Percentiles rank a stretch among this genome's conserved stretches.
phyloP scores from a whole-genome alignment of 163 green algal genomes.

The Coccomyxa subellipsoidea region DNA sequence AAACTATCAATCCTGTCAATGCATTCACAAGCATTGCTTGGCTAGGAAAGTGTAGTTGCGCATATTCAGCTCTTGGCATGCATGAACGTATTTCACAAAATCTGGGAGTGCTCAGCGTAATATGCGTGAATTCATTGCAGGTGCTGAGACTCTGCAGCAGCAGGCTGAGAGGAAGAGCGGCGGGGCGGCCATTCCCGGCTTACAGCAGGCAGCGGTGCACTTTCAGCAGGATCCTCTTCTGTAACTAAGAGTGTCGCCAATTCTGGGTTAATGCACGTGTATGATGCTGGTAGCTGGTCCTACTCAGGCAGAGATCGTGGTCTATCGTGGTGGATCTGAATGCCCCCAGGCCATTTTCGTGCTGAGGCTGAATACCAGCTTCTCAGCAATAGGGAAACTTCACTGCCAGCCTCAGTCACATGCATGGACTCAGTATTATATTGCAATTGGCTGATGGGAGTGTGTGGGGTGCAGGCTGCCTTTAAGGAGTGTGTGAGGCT shows the following conservation, averaged over 20 bases:
- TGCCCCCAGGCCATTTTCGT: too few species aligned
- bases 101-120: too few species aligned
- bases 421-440: not conserved
- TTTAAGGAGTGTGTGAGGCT: not conserved
- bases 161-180: conserved; percentile 35
- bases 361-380: too few species aligned
- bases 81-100: too few species aligned
- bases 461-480: conserved; percentile 2
- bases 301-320: too few species aligned
- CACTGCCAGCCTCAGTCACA: not conserved
- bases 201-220: conserved; percentile 27
- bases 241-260: not conserved
- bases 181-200: conserved; percentile 19
- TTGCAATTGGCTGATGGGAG: not conserved
- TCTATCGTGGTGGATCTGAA: too few species aligned
- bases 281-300: too few species aligned
- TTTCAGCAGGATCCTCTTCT: not conserved
- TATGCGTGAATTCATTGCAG: conserved; percentile 17
- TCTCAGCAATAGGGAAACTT: not conserved
- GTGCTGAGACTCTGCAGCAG: conserved; percentile 39
- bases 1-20: not conserved
- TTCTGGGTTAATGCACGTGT: too few species aligned
- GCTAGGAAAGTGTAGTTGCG: not conserved
- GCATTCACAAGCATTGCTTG: not conserved
- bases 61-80: too few species aligned